Evolutionary conservation across 129 eudicot species (phyloP).

Genomic region (Kitagawia praeruptora): DNA sequence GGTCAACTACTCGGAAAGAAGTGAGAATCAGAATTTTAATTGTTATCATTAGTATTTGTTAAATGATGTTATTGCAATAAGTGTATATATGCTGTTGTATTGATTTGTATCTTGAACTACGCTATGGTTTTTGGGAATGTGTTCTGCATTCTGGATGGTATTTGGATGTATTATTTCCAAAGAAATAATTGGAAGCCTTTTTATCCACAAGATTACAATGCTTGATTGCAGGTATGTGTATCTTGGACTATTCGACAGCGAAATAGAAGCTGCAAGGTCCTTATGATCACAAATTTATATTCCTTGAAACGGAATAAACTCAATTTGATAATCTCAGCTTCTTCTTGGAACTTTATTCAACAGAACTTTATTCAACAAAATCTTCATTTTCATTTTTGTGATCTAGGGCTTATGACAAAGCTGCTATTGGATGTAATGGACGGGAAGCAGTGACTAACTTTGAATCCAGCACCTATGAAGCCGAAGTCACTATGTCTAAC

Average conservation of each 20-base stretch:
- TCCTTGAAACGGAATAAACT: slow-evolving; percentile 15
- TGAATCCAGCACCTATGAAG: slow-evolving; percentile 26
- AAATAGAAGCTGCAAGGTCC: slow-evolving; percentile 47
- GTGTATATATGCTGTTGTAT: neutral
- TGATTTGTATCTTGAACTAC: slow-evolving; percentile 13
- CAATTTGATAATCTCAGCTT: slow-evolving; percentile 9
- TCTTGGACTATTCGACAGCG: slow-evolving; percentile 38
- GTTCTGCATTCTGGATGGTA: slow-evolving; percentile 6
- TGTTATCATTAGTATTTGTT: slow-evolving; percentile 1
- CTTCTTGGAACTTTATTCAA: slow-evolving; percentile 15
- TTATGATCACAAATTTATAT: slow-evolving; percentile 9
- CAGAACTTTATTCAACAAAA: slow-evolving; percentile 19
- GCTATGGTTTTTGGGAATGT: neutral
- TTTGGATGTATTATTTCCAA: neutral
- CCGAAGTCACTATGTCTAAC: slow-evolving; percentile 14
- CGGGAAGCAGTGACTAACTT: slow-evolving; percentile 41
- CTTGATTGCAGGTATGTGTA: slow-evolving; percentile 64
- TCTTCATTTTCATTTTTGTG: slow-evolving; percentile 5
- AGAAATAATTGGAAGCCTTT: slow-evolving; percentile 13
- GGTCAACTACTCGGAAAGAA: slow-evolving; percentile 85
- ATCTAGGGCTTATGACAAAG: slow-evolving; percentile 41
- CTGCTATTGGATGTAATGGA: slow-evolving; percentile 35
- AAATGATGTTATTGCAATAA: neutral
- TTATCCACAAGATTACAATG: slow-evolving; percentile 43
- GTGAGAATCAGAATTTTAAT: slow-evolving; percentile 30